phyloP scores from a whole-genome alignment of 805 yeast genomes.

The Lachancea waltii region DNA sequence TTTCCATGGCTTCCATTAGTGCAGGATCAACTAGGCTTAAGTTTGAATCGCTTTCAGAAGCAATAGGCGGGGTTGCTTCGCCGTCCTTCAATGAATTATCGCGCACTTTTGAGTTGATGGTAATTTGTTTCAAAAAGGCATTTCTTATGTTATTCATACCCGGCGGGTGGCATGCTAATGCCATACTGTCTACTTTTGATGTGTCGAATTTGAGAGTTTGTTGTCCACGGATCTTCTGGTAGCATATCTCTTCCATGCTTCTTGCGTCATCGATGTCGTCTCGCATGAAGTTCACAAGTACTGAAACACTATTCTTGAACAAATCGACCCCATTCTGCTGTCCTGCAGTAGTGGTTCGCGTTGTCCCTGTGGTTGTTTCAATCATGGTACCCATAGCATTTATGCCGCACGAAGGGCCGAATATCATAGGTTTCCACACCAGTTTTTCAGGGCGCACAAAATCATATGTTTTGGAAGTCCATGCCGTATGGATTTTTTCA shows the following conservation, averaged over 20 bases:
- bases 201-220: background rate
- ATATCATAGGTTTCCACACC: slow-evolving; percentile 77
- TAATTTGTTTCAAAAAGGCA: too few species aligned
- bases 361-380: slow-evolving; percentile 24
- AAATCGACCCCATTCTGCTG: slow-evolving; percentile 23
- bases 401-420: slow-evolving; percentile 83
- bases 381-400: slow-evolving; percentile 38
- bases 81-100: too few species aligned
- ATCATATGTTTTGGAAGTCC: slow-evolving; percentile 51
- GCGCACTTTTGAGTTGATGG: too few species aligned
- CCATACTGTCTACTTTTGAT: background rate
- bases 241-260: slow-evolving; percentile 50
- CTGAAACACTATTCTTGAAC: slow-evolving; percentile 43
- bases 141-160: too few species aligned
- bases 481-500: slow-evolving; percentile 37
- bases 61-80: slow-evolving; percentile 17
- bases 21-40: background rate
- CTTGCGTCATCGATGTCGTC: slow-evolving; percentile 65
- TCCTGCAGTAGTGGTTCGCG: slow-evolving; percentile 11
- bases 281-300: slow-evolving; percentile 51
- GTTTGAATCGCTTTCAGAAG: slow-evolving; percentile 6
- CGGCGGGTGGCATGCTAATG: background rate
- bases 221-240: slow-evolving; percentile 38
- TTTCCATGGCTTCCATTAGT: slow-evolving; percentile 14
- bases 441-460: slow-evolving; percentile 47